These are phyloP conservation scores for Flaveria floridana DNA, from an alignment of 140 eudicot genomes.

Conservation along the genomic window DNA sequence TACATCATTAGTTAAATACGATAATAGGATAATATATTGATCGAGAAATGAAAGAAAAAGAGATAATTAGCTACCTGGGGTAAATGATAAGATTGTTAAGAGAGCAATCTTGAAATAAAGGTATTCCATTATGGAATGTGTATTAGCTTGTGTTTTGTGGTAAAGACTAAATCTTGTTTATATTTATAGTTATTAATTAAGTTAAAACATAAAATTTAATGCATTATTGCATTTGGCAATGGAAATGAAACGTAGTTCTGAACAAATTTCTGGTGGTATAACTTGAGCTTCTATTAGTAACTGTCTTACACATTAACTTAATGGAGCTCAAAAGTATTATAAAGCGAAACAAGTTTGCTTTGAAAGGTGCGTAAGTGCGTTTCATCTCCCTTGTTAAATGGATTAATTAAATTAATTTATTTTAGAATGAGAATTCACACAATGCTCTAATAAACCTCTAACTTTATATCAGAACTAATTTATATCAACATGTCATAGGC, in stretches of 20 bases:
- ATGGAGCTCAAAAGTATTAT: too few relatives aligned
- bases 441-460: too few relatives aligned
- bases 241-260: not conserved
- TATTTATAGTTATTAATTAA: not conserved
- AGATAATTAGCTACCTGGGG: not conserved
- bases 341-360: not conserved
- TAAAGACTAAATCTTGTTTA: not conserved
- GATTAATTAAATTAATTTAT: too few relatives aligned
- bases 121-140: slow-evolving; percentile 8
- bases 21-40: too few relatives aligned
- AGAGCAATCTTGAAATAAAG: slow-evolving; percentile 10
- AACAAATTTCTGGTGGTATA: not conserved
- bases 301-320: not conserved
- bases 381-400: not conserved
- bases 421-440: too few relatives aligned
- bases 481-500: too few relatives aligned
- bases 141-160: not conserved
- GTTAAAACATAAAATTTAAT: not conserved
- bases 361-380: not conserved
- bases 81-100: slow-evolving; percentile 18
- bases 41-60: not conserved
- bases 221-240: not conserved
- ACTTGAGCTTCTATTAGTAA: not conserved
- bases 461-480: too few relatives aligned
- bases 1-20: not conserved